phyloP scores from a whole-genome alignment of 208 protist genomes.

The Blastocrithidia nonstop region DNA sequence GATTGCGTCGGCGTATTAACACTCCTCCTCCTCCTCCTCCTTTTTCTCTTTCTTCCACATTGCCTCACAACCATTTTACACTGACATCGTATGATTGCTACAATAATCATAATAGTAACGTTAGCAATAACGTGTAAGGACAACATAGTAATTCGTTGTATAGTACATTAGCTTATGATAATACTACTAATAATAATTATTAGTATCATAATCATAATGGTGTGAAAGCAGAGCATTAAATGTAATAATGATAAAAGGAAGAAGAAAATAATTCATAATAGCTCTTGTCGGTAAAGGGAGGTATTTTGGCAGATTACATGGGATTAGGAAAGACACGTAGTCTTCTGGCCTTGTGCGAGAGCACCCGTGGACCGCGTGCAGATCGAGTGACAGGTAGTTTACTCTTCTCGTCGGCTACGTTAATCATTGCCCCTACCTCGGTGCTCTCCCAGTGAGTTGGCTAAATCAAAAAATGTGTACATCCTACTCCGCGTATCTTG shows the following conservation, averaged over 20 bases:
- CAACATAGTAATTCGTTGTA: too few relatives aligned
- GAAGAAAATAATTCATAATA: background rate
- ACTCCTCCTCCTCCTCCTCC: too few relatives aligned
- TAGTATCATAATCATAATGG: background rate
- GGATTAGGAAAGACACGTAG: constrained; percentile 63
- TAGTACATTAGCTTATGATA: too few relatives aligned
- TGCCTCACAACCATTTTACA: too few relatives aligned
- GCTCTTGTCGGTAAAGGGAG: constrained; percentile 9
- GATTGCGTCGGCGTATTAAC: too few relatives aligned
- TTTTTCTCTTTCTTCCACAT: too few relatives aligned
- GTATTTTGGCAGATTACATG: constrained; percentile 67
- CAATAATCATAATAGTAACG: constrained; percentile 1
- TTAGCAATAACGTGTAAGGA: background rate
- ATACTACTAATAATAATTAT: too few relatives aligned
- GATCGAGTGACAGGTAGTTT: constrained; percentile 37
- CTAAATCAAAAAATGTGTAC: constrained; percentile 39
- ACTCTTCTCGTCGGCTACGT: constrained; percentile 38
- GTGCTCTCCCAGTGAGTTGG: constrained; percentile 52
- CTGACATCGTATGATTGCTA: too few relatives aligned
- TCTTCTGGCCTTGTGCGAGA: constrained; percentile 53
- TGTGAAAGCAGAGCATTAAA: background rate
- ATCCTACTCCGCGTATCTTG: constrained; percentile 24
- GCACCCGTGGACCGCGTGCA: constrained; percentile 12
- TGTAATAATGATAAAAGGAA: background rate
- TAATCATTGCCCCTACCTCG: constrained; percentile 60